Evolutionary conservation across 1,139 yeast genomes (phyloP), one percentile per base, ranked within the genome.

Genomic region (Lizanozyma gosingica): DNA sequence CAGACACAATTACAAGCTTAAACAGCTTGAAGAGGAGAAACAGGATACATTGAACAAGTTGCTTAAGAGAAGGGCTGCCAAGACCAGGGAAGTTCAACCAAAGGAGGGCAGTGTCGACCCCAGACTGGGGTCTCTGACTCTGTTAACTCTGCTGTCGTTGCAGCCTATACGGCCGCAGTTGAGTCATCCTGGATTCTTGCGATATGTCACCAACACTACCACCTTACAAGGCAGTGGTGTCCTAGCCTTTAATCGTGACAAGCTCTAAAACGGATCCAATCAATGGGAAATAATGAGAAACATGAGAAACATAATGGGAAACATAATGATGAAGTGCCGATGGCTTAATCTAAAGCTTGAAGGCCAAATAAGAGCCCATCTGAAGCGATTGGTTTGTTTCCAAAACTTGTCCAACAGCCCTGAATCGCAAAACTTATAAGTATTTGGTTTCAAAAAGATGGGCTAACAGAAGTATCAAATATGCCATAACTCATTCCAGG

Each of bases 11-110:
- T 74, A 88, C 53, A 82, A 83, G 48, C 90, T 82, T 52, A 82
- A 83, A 62, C 78, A 83, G 47, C 65, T 86, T 35, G 97, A 88
- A 54, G 97, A 87, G 58, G 98, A 92, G 59, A 92, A 92, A 58
- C 77, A 82, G 52, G 97, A 88, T 49, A 90, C 97, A 0, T 70
- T 92, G 47, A 90, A 88, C 58, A 86, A 85, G 56, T 65, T 92
- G 44, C 67, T 92, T 47, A 83, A 86, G 60, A 80, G 92, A 59
- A 71, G 96, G 46, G 96, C 96, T 35, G 73, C 72, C 32, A 79
- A 82, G 59, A 75, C 80, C 1, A 64, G 83, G 47, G 72, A 66
- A 41, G 55, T 54, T 14, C 59, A 60, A 22, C 56, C 57, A 15
- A 56, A 63, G 37, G 66, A 68, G 42, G 67, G 67, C 15, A 63